Percentiles rank a stretch among this genome's conserved stretches.
Evolutionary conservation across 2,329 filamentous ascomycete genomes (phyloP).

Genomic region (Shiraia bambusicola): DNA sequence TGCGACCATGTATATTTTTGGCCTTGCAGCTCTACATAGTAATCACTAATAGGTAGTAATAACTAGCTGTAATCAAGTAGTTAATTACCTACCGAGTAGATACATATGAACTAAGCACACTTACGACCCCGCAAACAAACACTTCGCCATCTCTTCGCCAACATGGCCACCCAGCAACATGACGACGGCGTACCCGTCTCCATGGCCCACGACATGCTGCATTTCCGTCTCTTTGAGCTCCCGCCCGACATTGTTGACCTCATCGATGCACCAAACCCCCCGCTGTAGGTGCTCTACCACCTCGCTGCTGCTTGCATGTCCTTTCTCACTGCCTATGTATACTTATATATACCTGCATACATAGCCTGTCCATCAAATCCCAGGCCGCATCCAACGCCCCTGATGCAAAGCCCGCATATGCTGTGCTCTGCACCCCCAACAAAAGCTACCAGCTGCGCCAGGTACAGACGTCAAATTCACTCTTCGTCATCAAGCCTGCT

Average conservation of each 20-base stretch:
- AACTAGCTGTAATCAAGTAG: too few relatives aligned
- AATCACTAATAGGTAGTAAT: too few relatives aligned
- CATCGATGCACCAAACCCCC: slow-evolving; percentile 51
- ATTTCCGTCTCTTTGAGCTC: slow-evolving; percentile 62
- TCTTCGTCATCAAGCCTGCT: slow-evolving; percentile 55
- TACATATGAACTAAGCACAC: too few relatives aligned
- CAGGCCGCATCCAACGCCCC: slow-evolving; percentile 19
- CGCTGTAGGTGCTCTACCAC: slow-evolving; percentile 40
- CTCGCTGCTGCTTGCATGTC: slow-evolving; percentile 16
- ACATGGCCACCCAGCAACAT: slow-evolving; percentile 48
- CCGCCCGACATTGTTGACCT: slow-evolving; percentile 59
- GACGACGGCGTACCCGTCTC: slow-evolving; percentile 46
- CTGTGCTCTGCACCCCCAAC: slow-evolving; percentile 60
- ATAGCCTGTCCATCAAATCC: slow-evolving; percentile 43
- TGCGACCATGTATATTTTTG: slow-evolving; percentile 21
- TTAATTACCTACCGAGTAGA: too few relatives aligned
- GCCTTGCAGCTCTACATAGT: too few relatives aligned
- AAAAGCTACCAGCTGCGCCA: slow-evolving; percentile 63
- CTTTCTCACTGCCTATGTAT: too few relatives aligned
- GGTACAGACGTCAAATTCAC: slow-evolving; percentile 65
- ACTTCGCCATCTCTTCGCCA: slow-evolving; percentile 8
- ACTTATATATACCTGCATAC: too few relatives aligned
- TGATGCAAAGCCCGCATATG: slow-evolving; percentile 45
- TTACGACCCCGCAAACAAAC: slow-evolving; percentile 24
- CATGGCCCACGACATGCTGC: slow-evolving; percentile 51